phyloP scores from a whole-genome alignment of 306 rosid species.

The Prosopis cineraria region DNA sequence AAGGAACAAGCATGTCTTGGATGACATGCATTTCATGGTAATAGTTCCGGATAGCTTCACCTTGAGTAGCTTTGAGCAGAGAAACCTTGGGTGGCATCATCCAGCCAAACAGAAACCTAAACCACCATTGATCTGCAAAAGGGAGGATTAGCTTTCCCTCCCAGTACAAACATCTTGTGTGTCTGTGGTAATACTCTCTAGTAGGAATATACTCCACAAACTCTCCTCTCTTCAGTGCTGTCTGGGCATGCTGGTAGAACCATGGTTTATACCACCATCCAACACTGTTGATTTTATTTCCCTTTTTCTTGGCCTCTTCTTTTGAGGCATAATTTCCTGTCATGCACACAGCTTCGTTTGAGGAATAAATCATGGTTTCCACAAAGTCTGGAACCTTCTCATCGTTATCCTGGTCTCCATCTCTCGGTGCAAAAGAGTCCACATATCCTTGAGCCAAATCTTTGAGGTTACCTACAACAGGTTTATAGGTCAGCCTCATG shows the following conservation, averaged over 20 bases:
- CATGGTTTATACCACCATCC: conserved; percentile 99
- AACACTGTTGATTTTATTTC: conserved; percentile 75
- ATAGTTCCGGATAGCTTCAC: conserved; percentile 93
- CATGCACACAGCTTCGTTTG: conserved; percentile 86
- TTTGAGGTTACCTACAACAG: conserved; percentile 75
- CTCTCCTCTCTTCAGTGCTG: conserved; percentile 80
- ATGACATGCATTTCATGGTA: conserved; percentile 96
- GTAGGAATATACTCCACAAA: conserved; percentile 94
- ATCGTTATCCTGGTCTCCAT: conserved; percentile 82
- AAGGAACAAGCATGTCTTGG: conserved; percentile 96
- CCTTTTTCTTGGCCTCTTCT: conserved; percentile 95
- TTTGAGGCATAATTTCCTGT: conserved; percentile 83
- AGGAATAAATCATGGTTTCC: conserved; percentile 81
- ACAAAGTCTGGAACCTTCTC: conserved; percentile 95
- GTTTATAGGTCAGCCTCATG: conserved; percentile 84
- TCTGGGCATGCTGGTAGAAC: conserved; percentile 95
- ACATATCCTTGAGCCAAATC: conserved; percentile 78
- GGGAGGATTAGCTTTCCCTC: conserved; percentile 99
- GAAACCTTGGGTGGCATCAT: conserved; percentile 99
- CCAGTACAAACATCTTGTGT: conserved; percentile 94
- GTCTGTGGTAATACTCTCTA: conserved; percentile 93
- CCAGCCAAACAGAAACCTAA: conserved; percentile 90
- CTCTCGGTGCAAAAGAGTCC: conserved; percentile 91
- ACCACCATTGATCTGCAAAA: conserved; percentile 92
- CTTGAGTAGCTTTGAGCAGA: conserved; percentile 97